phyloP scores from a whole-genome alignment of 2,329 filamentous ascomycete genomes.

The Hypoxylon sp. region DNA sequence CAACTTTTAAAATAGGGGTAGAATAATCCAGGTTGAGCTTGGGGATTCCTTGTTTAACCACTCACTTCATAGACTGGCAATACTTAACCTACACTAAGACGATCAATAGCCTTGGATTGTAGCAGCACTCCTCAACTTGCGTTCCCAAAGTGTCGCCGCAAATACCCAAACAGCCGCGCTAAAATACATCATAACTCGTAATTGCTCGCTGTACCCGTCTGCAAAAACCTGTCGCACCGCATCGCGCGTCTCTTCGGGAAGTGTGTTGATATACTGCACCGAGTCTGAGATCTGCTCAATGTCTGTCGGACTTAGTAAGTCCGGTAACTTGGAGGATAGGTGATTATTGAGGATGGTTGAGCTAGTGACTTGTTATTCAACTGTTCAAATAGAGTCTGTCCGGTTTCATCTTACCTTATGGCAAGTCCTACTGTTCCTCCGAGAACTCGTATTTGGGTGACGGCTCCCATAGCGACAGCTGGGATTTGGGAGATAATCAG shows the following conservation, averaged over 20 bases:
- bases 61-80: too few species aligned
- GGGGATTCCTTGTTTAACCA: too few species aligned
- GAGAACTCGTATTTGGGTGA: conserved; percentile 51
- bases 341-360: conserved; percentile 39
- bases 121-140: conserved; percentile 32
- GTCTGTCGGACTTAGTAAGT: conserved; percentile 27
- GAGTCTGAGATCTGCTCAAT: conserved; percentile 36
- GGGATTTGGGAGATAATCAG: too few species aligned
- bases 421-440: conserved; percentile 51
- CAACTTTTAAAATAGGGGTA: too few species aligned
- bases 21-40: too few species aligned
- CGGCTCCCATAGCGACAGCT: conserved; percentile 49
- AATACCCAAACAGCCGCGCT: conserved; percentile 36
- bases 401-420: conserved; percentile 40
- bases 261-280: conserved; percentile 30
- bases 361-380: conserved; percentile 21
- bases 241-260: conserved; percentile 33
- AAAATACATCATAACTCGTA: conserved; percentile 43
- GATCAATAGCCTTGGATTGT: conserved; percentile 27
- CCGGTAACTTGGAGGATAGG: conserved; percentile 22
- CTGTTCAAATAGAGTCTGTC: neutral
- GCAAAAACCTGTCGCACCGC: conserved; percentile 35
- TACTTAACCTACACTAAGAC: too few species aligned
- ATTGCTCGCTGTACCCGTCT: conserved; percentile 33
- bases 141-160: conserved; percentile 34